phyloP scores from a whole-genome alignment of 176 grass and related monocot species.

The Aegilops speltoides region DNA sequence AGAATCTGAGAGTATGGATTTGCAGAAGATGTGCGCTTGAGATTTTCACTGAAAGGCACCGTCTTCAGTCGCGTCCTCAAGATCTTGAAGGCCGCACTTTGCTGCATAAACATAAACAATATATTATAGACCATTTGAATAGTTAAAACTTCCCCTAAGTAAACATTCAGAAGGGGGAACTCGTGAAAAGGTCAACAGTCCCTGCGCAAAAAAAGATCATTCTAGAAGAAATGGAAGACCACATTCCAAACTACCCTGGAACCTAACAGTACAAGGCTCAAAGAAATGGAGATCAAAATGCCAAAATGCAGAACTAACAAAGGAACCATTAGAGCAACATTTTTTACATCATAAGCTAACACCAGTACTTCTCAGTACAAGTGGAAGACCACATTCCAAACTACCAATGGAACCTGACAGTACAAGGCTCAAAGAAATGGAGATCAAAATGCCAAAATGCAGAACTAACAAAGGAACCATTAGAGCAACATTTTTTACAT shows the following conservation, averaged over 20 bases:
- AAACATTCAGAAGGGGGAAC: background rate
- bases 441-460: conserved; percentile 6
- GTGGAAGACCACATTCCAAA: background rate
- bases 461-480: background rate
- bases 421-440: conserved; percentile 4
- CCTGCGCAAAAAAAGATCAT: background rate
- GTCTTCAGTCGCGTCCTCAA: conserved; percentile 93
- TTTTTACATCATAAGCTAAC: background rate
- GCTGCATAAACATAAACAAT: conserved; percentile 53
- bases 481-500: background rate
- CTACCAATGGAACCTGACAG: conserved; percentile 1
- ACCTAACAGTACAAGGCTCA: conserved; percentile 2
- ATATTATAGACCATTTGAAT: background rate
- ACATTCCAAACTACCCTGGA: background rate
- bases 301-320: background rate
- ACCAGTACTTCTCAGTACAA: background rate
- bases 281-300: background rate
- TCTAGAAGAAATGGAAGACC: background rate
- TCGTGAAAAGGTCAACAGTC: background rate
- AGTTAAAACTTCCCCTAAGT: background rate
- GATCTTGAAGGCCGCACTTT: conserved; percentile 97
- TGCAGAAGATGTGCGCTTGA: conserved; percentile 61
- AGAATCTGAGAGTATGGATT: conserved; percentile 75
- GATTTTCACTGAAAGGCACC: conserved; percentile 76
- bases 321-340: background rate